Base-by-base conservation (phyloP, 805 yeast species). In the Cyberlindnera saturnus region DNA sequence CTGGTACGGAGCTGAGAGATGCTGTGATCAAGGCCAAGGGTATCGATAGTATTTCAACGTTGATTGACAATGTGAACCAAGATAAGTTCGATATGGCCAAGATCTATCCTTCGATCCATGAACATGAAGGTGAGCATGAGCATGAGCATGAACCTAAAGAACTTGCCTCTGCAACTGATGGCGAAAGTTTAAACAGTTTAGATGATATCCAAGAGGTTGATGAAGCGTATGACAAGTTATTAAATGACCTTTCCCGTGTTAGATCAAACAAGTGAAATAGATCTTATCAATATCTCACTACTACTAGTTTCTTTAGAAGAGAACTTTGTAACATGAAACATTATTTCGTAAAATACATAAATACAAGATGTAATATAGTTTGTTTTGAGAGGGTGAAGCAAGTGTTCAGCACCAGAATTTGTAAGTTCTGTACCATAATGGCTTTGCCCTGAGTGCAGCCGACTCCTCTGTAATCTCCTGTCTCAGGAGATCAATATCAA, bases 1-100 rank as follows among this genome's bases (percentile, higher is more conserved):
- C 75, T 3, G 79, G 77, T 52, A 65, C 70, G 5, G 75, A 72
- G 46, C 49, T 73, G 17, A 62, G 77, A 42, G 70, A 69, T 30
- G 75, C 75, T 0, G 82, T 85, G 23, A 80, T 84, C 42, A 77
- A 78, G 45, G 88, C 89, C 3, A 83, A 82, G 54, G 91, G 91
- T 49, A 79, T 82, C 42, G 81, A 81, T 47, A 75, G 83, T 20
- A 83, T 83, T 9, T 71, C 73, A 17, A 86, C 82, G 44, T 69
- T 84, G 51, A 83, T 84, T 50, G 75, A 72, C 38, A 82, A 77
- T 50, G 84, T 84, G 41, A 77, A 75, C 53, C 70, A 70, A 42
- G 76, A 81, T 44, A 62, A 75, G 19, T 66, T 74, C 20, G 71
- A 70, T 45, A 59, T 79, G 45, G 79, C 75, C 30, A 72, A 67